phyloP scores from a whole-genome alignment of 129 eudicot genomes.

The Tagetes erecta region DNA sequence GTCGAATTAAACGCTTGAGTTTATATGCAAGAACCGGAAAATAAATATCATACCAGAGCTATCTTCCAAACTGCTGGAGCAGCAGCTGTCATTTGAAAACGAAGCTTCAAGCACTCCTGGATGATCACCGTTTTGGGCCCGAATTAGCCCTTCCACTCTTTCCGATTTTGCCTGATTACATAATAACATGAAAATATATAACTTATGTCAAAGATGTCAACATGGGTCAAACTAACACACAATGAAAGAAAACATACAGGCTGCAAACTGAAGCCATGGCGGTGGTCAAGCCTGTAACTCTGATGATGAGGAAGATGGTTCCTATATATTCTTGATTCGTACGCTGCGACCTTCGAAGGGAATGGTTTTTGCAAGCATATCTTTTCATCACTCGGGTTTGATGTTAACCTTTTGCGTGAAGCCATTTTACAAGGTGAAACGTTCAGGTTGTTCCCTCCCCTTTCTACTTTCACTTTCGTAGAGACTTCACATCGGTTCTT shows the following conservation, averaged over 20 bases:
- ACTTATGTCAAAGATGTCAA: not conserved
- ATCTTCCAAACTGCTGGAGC: conserved; percentile 68
- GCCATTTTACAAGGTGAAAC: conserved; percentile 20
- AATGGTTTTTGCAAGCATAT: conserved; percentile 21
- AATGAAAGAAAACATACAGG: conserved; percentile 35
- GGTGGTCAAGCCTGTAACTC: conserved; percentile 14
- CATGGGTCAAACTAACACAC: not conserved
- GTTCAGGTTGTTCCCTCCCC: conserved; percentile 32
- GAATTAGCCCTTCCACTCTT: conserved; percentile 26
- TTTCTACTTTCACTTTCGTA: conserved; percentile 19
- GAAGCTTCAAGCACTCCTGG: conserved; percentile 89
- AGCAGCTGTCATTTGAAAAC: conserved; percentile 72
- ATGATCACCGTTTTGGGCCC: conserved; percentile 37
- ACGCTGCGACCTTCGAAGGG: conserved; percentile 48
- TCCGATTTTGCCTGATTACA: conserved; percentile 51
- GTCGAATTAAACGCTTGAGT: not conserved
- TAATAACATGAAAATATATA: not conserved
- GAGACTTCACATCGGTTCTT: conserved; percentile 40
- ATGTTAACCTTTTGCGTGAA: conserved; percentile 23
- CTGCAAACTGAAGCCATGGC: conserved; percentile 36
- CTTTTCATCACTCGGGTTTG: conserved; percentile 33
- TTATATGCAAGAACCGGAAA: not conserved
- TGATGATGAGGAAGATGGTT: conserved; percentile 20
- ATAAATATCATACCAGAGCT: conserved; percentile 46
- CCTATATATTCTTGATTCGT: conserved; percentile 34